These are phyloP conservation scores for Macrocybe gigantea DNA, from an alignment of 768 basidiomycete species.

Conservation along the genomic window DNA sequence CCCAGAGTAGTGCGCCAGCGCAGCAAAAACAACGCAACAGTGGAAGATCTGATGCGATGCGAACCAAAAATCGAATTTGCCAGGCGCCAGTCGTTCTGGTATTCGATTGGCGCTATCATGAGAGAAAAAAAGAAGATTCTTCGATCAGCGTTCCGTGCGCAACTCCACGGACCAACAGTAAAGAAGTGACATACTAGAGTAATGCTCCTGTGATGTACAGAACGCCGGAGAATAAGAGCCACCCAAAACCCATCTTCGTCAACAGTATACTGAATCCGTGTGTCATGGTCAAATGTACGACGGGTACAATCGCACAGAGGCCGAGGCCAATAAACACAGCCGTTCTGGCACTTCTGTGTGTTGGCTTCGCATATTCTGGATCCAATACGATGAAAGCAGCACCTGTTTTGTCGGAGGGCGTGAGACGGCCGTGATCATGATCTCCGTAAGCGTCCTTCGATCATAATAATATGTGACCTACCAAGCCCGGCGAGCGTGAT, in stretches of 20 bases:
- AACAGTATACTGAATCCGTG: slow-evolving; percentile 54
- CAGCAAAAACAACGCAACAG: slow-evolving; percentile 68
- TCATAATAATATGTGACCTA: slow-evolving; percentile 32
- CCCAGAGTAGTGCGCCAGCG: slow-evolving; percentile 56
- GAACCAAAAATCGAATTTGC: slow-evolving; percentile 73
- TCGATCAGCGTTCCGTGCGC: slow-evolving; percentile 14
- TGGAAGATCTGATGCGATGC: slow-evolving; percentile 93
- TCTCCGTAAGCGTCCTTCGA: slow-evolving; percentile 1
- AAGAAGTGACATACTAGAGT: slow-evolving; percentile 60
- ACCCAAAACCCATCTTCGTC: slow-evolving; percentile 62
- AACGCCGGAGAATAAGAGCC: slow-evolving; percentile 63
- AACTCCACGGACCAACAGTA: slow-evolving; percentile 9
- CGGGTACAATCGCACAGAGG: slow-evolving; percentile 60
- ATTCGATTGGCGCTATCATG: slow-evolving; percentile 70
- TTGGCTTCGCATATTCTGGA: slow-evolving; percentile 71
- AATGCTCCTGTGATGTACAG: slow-evolving; percentile 78
- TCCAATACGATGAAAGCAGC: slow-evolving; percentile 73
- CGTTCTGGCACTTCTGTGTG: slow-evolving; percentile 73
- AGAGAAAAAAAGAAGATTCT: slow-evolving; percentile 11
- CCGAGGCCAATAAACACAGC: slow-evolving; percentile 77
- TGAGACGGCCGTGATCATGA: slow-evolving; percentile 5
- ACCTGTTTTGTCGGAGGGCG: slow-evolving; percentile 26
- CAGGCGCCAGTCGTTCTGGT: slow-evolving; percentile 71
- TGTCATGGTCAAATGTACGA: slow-evolving; percentile 53
- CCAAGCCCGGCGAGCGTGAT: slow-evolving; percentile 53